phyloP scores from a whole-genome alignment of 208 protist genomes.

The Leptomonas pyrrhocoris region DNA sequence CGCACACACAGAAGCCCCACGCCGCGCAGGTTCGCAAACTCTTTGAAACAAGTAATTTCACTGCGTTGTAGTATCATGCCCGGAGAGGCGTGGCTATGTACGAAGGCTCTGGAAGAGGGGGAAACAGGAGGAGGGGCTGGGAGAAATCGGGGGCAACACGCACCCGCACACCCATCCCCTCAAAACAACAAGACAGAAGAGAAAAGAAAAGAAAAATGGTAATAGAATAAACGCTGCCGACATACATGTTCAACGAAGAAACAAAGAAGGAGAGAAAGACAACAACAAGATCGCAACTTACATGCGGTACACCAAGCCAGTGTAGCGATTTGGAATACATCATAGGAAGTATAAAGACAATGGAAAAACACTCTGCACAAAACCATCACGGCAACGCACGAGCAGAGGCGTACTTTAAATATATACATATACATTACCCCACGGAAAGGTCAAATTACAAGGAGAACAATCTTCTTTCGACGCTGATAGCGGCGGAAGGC shows the following conservation, averaged over 20 bases:
- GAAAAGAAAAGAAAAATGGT: background rate
- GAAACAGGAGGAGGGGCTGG: too few species aligned
- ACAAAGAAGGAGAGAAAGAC: background rate
- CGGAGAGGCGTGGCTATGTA: background rate
- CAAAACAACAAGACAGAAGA: background rate
- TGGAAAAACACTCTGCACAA: background rate
- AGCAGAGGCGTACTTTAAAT: background rate
- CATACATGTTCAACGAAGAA: background rate
- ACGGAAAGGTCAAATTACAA: constrained; percentile 1
- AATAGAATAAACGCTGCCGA: background rate
- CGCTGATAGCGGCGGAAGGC: constrained; percentile 50
- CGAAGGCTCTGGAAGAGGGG: background rate
- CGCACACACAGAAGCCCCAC: too few species aligned
- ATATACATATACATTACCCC: background rate
- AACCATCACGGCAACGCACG: background rate
- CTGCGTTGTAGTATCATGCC: too few species aligned
- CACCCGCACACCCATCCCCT: background rate
- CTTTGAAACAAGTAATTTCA: too few species aligned
- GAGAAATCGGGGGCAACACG: too few species aligned
- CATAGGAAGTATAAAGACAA: background rate
- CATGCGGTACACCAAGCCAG: too few species aligned
- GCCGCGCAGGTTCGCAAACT: too few species aligned
- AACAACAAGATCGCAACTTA: background rate
- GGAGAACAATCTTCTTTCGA: constrained; percentile 12
- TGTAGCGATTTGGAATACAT: constrained; percentile 7